phyloP scores from a whole-genome alignment of 2,329 filamentous ascomycete species.

The Alternaria metachromatica region DNA sequence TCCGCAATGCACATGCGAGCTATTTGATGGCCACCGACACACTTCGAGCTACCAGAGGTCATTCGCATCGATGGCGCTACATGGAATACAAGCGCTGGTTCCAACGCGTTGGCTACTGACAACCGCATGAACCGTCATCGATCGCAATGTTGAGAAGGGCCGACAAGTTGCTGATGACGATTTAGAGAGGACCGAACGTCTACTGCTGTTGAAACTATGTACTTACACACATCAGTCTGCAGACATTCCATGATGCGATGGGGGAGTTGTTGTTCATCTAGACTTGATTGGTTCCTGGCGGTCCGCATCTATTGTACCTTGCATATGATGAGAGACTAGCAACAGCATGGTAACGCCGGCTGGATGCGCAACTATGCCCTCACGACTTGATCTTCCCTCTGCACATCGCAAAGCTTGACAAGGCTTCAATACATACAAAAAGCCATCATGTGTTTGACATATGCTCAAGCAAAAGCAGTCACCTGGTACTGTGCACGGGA shows the following conservation, averaged over 20 bases:
- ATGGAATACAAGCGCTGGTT: not conserved
- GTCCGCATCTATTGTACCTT: not conserved
- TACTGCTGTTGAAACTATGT: not conserved
- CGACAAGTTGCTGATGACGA: not conserved
- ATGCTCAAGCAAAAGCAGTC: not conserved
- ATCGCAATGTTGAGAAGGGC: not conserved
- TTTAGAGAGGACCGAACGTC: not conserved
- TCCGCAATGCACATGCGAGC: not conserved
- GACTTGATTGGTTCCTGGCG: not conserved
- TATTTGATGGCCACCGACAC: not conserved
- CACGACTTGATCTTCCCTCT: not conserved
- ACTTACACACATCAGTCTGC: not conserved
- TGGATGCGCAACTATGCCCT: not conserved
- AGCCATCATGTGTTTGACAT: not conserved
- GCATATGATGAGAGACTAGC: not conserved
- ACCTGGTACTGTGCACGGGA: slow-evolving; percentile 22
- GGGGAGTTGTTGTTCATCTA: not conserved
- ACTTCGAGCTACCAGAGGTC: not conserved
- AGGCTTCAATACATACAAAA: not conserved
- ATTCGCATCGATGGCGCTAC: not conserved
- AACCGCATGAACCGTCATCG: not conserved
- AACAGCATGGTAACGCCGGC: not conserved
- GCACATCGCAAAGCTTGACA: not conserved
- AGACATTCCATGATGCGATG: not conserved
- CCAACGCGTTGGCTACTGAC: not conserved